Conservation (phyloP, 192 early-diverging fungal species). For the Coemansia sp. region DNA sequence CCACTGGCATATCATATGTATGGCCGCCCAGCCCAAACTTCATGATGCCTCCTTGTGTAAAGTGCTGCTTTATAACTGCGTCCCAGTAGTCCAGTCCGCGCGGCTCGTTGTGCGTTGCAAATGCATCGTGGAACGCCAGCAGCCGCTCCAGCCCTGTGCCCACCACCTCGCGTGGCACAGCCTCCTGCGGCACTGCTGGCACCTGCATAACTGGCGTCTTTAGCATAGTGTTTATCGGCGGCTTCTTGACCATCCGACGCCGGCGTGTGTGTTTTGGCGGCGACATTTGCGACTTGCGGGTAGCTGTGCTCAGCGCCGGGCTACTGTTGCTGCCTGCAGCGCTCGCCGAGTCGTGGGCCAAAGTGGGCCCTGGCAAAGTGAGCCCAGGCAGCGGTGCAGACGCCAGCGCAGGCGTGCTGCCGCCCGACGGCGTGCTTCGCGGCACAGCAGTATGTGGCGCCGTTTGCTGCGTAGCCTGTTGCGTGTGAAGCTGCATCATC, state of each 20-base stretch:
- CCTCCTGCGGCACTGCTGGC: background rate
- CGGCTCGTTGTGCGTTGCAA: constrained; percentile 7
- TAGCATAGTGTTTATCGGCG: constrained; percentile 6
- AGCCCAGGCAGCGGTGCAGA: constrained; percentile 1
- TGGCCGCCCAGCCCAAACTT: constrained; percentile 34
- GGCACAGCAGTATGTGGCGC: background rate
- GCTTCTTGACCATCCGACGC: constrained; percentile 11
- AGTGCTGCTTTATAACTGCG: constrained; percentile 15
- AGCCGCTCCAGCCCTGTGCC: constrained; percentile 28
- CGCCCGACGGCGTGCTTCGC: background rate
- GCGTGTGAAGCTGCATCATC: constrained; percentile 14
- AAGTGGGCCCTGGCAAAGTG: background rate
- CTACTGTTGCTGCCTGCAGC: constrained; percentile 20
- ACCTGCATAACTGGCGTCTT: background rate
- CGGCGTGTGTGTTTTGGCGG: constrained; percentile 5
- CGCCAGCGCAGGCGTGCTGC: constrained; percentile 24
- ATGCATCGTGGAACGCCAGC: constrained; percentile 29
- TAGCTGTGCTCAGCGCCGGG: constrained; percentile 36
- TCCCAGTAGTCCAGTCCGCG: constrained; percentile 33
- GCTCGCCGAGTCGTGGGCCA: background rate
- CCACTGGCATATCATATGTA: constrained; percentile 37
- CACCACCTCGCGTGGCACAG: constrained; percentile 1
- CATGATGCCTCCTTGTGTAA: constrained; percentile 20
- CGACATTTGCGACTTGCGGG: constrained; percentile 27
- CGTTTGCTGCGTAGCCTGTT: background rate